phyloP scores from a whole-genome alignment of 1,284 basidiomycete species.

The Xerocomus minutiporus region DNA sequence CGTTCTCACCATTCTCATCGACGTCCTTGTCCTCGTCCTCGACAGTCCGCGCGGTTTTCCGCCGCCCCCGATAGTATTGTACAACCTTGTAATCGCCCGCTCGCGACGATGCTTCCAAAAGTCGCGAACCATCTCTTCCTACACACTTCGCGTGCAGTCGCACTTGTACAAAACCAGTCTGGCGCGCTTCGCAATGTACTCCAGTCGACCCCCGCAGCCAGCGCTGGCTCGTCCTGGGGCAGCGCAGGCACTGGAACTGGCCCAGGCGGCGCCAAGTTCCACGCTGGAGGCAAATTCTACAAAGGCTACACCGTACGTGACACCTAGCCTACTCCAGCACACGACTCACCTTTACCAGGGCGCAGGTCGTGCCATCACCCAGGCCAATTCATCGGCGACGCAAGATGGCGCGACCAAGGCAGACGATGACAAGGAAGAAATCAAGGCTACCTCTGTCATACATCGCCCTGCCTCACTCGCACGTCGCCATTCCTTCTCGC shows the following conservation, averaged over 20 bases:
- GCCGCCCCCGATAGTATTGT: not conserved
- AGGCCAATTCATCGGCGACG: conserved; percentile 51
- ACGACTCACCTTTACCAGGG: conserved; percentile 38
- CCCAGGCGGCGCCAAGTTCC: conserved; percentile 63
- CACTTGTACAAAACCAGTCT: conserved; percentile 66
- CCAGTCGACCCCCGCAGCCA: conserved; percentile 43
- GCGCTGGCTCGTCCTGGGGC: conserved; percentile 55
- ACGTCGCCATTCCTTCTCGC: conserved; percentile 57
- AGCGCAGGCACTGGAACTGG: conserved; percentile 53
- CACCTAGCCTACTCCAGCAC: not conserved
- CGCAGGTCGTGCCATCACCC: conserved; percentile 58
- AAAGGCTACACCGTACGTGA: conserved; percentile 49
- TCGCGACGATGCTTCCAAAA: conserved; percentile 66
- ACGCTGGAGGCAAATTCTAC: conserved; percentile 65
- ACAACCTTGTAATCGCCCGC: too few relatives aligned
- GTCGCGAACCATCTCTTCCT: conserved; percentile 71
- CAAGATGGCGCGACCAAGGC: conserved; percentile 44
- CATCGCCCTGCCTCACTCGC: conserved; percentile 34
- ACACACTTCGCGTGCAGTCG: conserved; percentile 68
- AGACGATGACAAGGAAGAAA: conserved; percentile 58
- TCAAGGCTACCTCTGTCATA: conserved; percentile 32
- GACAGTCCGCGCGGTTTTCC: not conserved
- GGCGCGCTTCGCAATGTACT: conserved; percentile 68
- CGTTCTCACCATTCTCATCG: not conserved
- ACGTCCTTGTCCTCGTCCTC: not conserved